phyloP scores from a whole-genome alignment of 345 rosid species.

The Cardamine occulta region DNA sequence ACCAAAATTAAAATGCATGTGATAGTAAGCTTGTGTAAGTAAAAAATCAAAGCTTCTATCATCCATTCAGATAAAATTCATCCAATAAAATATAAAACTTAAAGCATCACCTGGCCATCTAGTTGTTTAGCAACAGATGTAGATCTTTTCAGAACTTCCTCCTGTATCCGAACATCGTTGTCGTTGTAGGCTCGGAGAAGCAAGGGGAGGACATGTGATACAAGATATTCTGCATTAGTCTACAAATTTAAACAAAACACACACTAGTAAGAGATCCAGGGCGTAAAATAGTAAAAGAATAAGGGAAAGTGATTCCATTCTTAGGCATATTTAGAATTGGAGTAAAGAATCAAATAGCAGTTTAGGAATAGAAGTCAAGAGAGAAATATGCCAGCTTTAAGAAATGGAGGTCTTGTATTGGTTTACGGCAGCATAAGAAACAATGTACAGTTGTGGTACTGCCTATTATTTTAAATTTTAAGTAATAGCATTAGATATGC shows the following conservation, averaged over 20 bases:
- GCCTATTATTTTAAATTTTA: background rate
- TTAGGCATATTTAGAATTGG: conserved; percentile 8
- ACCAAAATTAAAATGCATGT: conserved; percentile 12
- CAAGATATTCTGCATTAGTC: conserved; percentile 74
- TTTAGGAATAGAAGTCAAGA: background rate
- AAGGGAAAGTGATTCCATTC: background rate
- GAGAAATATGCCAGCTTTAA: conserved; percentile 2
- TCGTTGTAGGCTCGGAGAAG: conserved; percentile 94
- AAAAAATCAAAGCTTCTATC: conserved; percentile 24
- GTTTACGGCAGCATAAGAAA: conserved; percentile 18
- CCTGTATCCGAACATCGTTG: conserved; percentile 92
- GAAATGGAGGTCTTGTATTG: conserved; percentile 23
- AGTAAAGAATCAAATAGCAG: conserved; percentile 1
- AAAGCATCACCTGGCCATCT: conserved; percentile 73
- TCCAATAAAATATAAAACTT: conserved; percentile 2
- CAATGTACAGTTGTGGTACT: conserved; percentile 1
- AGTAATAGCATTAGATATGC: background rate
- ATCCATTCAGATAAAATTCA: conserved; percentile 1
- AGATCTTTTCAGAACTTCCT: conserved; percentile 87
- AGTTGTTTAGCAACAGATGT: conserved; percentile 76
- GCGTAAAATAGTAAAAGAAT: background rate
- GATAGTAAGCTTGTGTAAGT: conserved; percentile 19
- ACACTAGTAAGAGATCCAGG: conserved; percentile 19
- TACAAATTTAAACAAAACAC: conserved; percentile 45
- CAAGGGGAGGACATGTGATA: conserved; percentile 77